Conservation (phyloP, 495 filamentous ascomycete species). For the Hypoxylon rickii region DNA sequence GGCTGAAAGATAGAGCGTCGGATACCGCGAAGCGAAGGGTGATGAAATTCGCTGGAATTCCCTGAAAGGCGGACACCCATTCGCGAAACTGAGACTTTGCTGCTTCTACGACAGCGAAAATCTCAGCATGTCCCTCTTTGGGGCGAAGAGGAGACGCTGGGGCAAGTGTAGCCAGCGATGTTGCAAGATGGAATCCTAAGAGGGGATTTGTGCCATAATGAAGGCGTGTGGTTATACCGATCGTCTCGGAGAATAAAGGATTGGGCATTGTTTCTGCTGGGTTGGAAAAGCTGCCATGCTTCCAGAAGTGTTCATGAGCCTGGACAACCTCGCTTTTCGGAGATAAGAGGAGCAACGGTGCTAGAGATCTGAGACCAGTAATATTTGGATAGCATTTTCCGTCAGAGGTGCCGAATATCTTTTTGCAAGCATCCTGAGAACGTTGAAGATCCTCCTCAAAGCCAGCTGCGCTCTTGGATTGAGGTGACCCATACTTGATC, state of each 20-base stretch:
- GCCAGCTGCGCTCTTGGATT: neutral
- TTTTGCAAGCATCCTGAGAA: neutral
- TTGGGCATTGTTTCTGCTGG: conserved; percentile 16
- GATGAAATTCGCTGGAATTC: neutral
- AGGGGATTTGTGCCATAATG: conserved; percentile 36
- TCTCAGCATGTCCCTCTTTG: neutral
- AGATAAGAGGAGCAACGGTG: conserved; percentile 9
- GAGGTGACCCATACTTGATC: conserved; percentile 22
- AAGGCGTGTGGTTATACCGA: conserved; percentile 18
- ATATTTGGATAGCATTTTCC: neutral
- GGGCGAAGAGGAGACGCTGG: conserved; percentile 23
- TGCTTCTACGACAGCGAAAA: conserved; percentile 11
- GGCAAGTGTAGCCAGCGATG: conserved; percentile 15
- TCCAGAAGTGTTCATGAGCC: conserved; percentile 9
- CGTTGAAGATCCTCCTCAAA: conserved; percentile 19
- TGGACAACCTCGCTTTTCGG: neutral
- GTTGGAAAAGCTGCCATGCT: conserved; percentile 9
- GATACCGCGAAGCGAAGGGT: conserved; percentile 30
- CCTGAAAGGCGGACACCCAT: conserved; percentile 42
- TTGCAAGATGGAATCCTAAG: conserved; percentile 39
- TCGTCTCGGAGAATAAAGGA: conserved; percentile 21
- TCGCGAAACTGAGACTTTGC: conserved; percentile 39
- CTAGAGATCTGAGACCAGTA: conserved; percentile 8
- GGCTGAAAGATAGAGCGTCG: conserved; percentile 29
- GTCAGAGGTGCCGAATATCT: neutral